Evolutionary conservation across 2,329 filamentous ascomycete species (phyloP).

Genomic region (Alternaria sp.): DNA sequence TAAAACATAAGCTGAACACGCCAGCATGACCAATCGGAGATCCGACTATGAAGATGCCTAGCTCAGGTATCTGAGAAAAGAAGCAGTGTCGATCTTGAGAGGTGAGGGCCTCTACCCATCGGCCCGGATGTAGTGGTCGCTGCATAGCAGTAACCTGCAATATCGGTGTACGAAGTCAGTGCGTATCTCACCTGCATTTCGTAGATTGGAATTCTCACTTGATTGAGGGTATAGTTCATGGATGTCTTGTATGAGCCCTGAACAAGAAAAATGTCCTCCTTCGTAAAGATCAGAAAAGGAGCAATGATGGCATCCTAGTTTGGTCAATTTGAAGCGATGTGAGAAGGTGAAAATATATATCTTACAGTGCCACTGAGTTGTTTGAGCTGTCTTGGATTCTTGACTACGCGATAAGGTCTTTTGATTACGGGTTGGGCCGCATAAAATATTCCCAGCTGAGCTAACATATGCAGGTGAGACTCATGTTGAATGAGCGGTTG

Average conservation of each 20-base stretch:
- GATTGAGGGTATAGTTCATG: conserved; percentile 4
- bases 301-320: not conserved
- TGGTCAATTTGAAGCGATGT: not conserved
- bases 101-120: conserved; percentile 2
- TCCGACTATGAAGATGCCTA: conserved; percentile 73
- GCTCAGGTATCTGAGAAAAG: conserved; percentile 70
- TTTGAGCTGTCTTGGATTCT: not conserved
- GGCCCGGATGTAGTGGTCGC: conserved; percentile 37
- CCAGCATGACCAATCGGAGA: conserved; percentile 72
- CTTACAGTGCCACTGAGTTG: not conserved
- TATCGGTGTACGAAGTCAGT: not conserved
- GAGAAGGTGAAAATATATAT: not conserved
- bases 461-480: not conserved
- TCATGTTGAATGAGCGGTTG: not conserved
- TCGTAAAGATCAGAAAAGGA: conserved; percentile 54
- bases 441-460: not conserved
- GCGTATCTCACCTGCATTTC: not conserved
- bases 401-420: not conserved
- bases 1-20: conserved; percentile 66
- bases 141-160: conserved; percentile 46
- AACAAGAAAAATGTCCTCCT: conserved; percentile 55
- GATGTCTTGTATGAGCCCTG: conserved; percentile 43
- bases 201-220: not conserved
- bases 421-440: not conserved
- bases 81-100: conserved; percentile 66